These are phyloP conservation scores for Aspergillus olivimuriae DNA, from an alignment of 495 filamentous ascomycete genomes.

Conservation along the genomic window DNA sequence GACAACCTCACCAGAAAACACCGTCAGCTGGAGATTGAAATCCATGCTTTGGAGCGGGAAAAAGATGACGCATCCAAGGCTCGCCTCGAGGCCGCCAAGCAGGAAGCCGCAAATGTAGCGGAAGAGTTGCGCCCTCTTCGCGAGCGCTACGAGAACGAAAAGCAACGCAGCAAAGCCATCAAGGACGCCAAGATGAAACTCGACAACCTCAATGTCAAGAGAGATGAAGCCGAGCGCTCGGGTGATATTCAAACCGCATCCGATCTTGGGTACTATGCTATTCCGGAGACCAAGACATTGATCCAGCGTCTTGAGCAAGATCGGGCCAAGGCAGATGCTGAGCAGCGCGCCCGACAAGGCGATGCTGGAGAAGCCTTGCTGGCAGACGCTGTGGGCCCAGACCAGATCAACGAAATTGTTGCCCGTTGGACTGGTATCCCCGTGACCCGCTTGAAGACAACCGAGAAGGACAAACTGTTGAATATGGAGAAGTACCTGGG, in stretches of 20 bases:
- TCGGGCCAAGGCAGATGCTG: slow-evolving; percentile 69
- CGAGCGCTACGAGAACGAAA: slow-evolving; percentile 92
- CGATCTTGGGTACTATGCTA: slow-evolving; percentile 93
- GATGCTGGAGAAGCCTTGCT: slow-evolving; percentile 60
- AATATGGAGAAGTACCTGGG: slow-evolving; percentile 84
- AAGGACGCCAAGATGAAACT: slow-evolving; percentile 96
- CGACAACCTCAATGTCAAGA: slow-evolving; percentile 78
- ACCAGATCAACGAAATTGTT: slow-evolving; percentile 99
- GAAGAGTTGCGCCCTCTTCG: slow-evolving; percentile 88
- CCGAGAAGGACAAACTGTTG: slow-evolving; percentile 94
- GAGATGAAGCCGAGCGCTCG: slow-evolving; percentile 81
- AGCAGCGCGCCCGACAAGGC: slow-evolving; percentile 53
- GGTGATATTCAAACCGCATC: slow-evolving; percentile 78
- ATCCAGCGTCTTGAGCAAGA: slow-evolving; percentile 78
- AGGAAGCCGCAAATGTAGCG: slow-evolving; percentile 83
- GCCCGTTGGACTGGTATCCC: slow-evolving; percentile 95
- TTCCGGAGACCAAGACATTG: slow-evolving; percentile 76
- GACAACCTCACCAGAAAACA: slow-evolving; percentile 85
- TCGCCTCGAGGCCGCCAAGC: slow-evolving; percentile 73
- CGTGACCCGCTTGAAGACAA: slow-evolving; percentile 84
- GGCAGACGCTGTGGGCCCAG: slow-evolving; percentile 89
- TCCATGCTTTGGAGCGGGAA: slow-evolving; percentile 86
- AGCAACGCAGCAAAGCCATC: slow-evolving; percentile 77
- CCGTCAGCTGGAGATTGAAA: slow-evolving; percentile 91
- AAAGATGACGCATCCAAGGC: slow-evolving; percentile 87